These are phyloP conservation scores for Emmonsia crescens DNA, from an alignment of 2,329 filamentous ascomycete genomes.

Conservation along the genomic window DNA sequence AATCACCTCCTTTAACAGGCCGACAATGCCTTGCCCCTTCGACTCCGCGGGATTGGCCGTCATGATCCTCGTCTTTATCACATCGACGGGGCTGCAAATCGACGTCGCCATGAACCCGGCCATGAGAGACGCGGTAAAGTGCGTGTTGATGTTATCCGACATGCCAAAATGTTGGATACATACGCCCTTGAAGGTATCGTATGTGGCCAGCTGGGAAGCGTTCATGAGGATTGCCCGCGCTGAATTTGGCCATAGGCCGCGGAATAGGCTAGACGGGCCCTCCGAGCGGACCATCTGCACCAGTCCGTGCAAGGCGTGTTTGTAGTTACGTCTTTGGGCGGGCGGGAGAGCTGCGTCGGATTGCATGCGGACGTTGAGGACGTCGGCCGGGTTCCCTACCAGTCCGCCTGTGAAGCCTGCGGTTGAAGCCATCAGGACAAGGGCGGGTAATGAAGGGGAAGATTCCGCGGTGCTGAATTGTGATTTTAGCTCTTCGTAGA, in stretches of 20 bases:
- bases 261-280: conserved; percentile 64
- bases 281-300: conserved; percentile 79
- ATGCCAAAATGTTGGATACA: conserved; percentile 44
- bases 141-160: conserved; percentile 47
- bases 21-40: conserved; percentile 35
- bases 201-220: conserved; percentile 51
- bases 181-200: conserved; percentile 52
- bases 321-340: conserved; percentile 72
- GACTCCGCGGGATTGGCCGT: conserved; percentile 37
- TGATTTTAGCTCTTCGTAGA: conserved; percentile 88
- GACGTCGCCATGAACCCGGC: conserved; percentile 58
- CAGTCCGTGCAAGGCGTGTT: conserved; percentile 76
- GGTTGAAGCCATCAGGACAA: conserved; percentile 69
- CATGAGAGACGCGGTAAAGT: conserved; percentile 51
- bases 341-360: conserved; percentile 70
- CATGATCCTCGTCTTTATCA: conserved; percentile 58
- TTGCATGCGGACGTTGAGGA: conserved; percentile 98
- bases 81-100: conserved; percentile 56
- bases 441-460: conserved; percentile 58
- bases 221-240: conserved; percentile 56
- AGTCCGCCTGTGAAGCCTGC: conserved; percentile 85
- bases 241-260: conserved; percentile 58
- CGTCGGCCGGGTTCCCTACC: conserved; percentile 87
- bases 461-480: conserved; percentile 44
- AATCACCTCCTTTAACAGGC: conserved; percentile 43